Base-by-base conservation (phyloP, 192 early-diverging fungal genomes). In the Gigaspora rosea region DNA sequence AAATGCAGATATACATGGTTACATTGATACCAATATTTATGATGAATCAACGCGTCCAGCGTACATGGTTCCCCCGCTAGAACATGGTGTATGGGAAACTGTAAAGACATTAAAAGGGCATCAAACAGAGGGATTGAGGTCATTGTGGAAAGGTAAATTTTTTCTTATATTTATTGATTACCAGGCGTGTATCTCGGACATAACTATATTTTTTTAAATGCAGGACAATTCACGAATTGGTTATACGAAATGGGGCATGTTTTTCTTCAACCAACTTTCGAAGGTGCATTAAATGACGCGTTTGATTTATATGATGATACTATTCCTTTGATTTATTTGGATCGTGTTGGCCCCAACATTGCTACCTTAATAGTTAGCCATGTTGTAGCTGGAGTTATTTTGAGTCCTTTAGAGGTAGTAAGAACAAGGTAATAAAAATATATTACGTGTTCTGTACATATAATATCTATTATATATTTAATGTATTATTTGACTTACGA, bases 271-370 rank as follows among this genome's bases (percentile, higher is more conserved):
- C 96, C 96, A 18, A 89, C 91, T 11, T 78, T 97, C 52, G 97
- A 98, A 78, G 94, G 93, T 15, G 79, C 85, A 20, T 77, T 98
- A 58, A 97, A 98, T 82, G 97, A 98, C 77, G 84, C 89, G 22
- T 94, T 97, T 67, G 95, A 91, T 70, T 86, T 97, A n/a, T 94
- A 93, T 76, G 97, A 97, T 68, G 94, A 95, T 77, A 88, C 86
- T 59, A 90, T 88, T 81, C 93, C 92, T 51, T 84, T 85, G 78
- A 87, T 88, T 7, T 88, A 85, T 70, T 81, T 88, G 81, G 90
- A 87, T 80, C 86, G 63, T 78, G 85, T 79, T 61, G 89, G 84
- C 6, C 87, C 90, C 47, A 90, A 89, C 51, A 71, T 91, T 13
- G 83, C 88, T 12, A 97, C 97, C 1, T 78, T 92, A 59, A 87